These are phyloP conservation scores for Amanita rubescens DNA, from an alignment of 768 basidiomycete species.

Conservation along the genomic window DNA sequence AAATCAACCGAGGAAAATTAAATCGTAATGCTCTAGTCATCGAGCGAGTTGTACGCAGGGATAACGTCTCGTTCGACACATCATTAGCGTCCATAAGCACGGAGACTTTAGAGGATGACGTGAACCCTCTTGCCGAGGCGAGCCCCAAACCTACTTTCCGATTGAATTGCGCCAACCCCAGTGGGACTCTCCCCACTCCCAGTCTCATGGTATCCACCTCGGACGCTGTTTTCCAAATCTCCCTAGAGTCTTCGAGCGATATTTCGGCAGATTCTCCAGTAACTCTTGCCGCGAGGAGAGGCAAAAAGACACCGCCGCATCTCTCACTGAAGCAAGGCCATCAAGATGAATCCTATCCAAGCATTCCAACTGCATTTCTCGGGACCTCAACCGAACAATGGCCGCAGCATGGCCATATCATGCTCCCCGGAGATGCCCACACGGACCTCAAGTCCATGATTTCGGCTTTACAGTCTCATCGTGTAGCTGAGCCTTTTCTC, in stretches of 20 bases:
- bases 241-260: conserved; percentile 4
- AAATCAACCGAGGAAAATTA: neutral
- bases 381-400: neutral
- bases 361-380: conserved; percentile 8
- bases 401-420: neutral
- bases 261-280: neutral
- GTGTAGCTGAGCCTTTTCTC: conserved; percentile 3
- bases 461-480: conserved; percentile 3
- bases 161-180: neutral
- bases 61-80: neutral
- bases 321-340: neutral
- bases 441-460: conserved; percentile 5
- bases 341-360: conserved; percentile 1
- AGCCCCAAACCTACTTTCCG: neutral
- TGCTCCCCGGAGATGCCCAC: neutral
- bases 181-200: neutral
- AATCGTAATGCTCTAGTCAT: conserved; percentile 3
- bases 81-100: neutral
- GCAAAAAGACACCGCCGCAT: neutral
- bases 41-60: neutral
- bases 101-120: neutral
- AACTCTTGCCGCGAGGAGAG: conserved; percentile 4
- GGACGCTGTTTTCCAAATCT: conserved; percentile 3
- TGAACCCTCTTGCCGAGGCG: neutral
- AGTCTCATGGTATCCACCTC: conserved; percentile 8